These are phyloP conservation scores for Solanum tarapatanum DNA, from an alignment of 257 asterid genomes.

Conservation along the genomic window DNA sequence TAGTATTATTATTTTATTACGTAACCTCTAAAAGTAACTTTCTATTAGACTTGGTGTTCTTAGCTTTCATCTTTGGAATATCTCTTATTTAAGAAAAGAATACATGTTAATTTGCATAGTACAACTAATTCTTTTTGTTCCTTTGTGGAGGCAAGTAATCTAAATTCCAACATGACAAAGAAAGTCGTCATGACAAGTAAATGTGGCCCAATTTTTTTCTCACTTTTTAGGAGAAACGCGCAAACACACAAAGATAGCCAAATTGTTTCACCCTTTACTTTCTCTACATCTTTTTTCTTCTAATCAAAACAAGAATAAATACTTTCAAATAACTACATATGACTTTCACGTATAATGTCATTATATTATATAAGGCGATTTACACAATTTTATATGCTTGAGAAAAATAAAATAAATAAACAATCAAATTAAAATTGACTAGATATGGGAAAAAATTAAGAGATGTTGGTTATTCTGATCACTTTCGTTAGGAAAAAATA, in stretches of 20 bases:
- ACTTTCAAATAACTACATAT: background rate
- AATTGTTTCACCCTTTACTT: background rate
- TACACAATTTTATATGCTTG: background rate
- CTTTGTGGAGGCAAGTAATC: background rate
- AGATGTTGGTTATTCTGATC: background rate
- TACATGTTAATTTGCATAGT: background rate
- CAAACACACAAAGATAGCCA: background rate
- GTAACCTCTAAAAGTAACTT: background rate
- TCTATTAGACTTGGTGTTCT: background rate
- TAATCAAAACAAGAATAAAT: background rate
- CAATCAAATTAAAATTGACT: too few species aligned
- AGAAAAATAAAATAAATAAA: too few species aligned
- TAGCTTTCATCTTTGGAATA: background rate
- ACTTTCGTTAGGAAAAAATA: background rate
- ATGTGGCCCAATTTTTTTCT: background rate
- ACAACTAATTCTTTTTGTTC: background rate
- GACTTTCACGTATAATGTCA: background rate
- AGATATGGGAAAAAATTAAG: too few species aligned
- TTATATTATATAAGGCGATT: background rate
- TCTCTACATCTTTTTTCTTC: background rate
- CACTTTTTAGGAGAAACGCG: background rate
- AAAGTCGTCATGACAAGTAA: background rate
- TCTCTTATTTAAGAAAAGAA: background rate
- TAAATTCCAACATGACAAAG: background rate
- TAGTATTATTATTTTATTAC: background rate